phyloP scores from a whole-genome alignment of 495 filamentous ascomycete species.

The Aspergillus sparsus region DNA sequence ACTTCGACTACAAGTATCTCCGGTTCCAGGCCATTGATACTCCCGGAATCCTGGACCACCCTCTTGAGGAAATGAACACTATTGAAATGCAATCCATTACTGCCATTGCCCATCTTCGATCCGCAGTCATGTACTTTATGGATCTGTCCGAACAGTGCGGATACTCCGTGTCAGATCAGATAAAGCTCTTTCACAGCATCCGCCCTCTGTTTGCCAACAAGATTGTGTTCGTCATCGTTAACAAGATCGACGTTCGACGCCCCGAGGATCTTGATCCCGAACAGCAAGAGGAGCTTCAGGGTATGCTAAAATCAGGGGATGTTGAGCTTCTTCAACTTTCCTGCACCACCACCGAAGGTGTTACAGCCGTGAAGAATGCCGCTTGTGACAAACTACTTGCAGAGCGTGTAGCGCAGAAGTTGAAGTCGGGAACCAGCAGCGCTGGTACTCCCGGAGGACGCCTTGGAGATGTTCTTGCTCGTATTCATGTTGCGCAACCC shows the following conservation, averaged over 20 bases:
- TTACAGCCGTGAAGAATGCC: slow-evolving; percentile 91
- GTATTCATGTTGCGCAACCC: slow-evolving; percentile 95
- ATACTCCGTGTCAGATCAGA: slow-evolving; percentile 88
- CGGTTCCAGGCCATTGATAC: slow-evolving; percentile 89
- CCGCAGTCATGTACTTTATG: slow-evolving; percentile 96
- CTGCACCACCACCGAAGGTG: slow-evolving; percentile 91
- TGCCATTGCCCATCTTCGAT: slow-evolving; percentile 92
- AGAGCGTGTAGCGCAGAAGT: slow-evolving; percentile 89
- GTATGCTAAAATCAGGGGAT: slow-evolving; percentile 77
- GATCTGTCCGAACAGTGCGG: slow-evolving; percentile 97
- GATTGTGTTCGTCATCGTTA: slow-evolving; percentile 92
- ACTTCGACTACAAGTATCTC: slow-evolving; percentile 98
- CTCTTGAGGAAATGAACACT: slow-evolving; percentile 99
- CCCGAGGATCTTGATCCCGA: slow-evolving; percentile 87
- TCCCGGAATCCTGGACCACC: slow-evolving; percentile 95
- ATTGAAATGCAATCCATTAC: slow-evolving; percentile 99
- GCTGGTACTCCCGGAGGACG: slow-evolving; percentile 71
- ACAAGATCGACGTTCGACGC: slow-evolving; percentile 91
- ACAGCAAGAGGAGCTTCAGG: slow-evolving; percentile 73
- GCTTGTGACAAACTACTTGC: slow-evolving; percentile 92
- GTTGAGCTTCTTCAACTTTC: slow-evolving; percentile 90
- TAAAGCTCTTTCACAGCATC: slow-evolving; percentile 90
- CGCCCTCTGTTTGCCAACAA: slow-evolving; percentile 97
- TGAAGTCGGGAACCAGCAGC: slow-evolving; percentile 81
- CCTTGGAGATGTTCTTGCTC: slow-evolving; percentile 81